Evolutionary conservation across 2,329 filamentous ascomycete genomes (phyloP), one percentile per base, ranked within the genome.

Genomic region (Trichoderma hamatum): DNA sequence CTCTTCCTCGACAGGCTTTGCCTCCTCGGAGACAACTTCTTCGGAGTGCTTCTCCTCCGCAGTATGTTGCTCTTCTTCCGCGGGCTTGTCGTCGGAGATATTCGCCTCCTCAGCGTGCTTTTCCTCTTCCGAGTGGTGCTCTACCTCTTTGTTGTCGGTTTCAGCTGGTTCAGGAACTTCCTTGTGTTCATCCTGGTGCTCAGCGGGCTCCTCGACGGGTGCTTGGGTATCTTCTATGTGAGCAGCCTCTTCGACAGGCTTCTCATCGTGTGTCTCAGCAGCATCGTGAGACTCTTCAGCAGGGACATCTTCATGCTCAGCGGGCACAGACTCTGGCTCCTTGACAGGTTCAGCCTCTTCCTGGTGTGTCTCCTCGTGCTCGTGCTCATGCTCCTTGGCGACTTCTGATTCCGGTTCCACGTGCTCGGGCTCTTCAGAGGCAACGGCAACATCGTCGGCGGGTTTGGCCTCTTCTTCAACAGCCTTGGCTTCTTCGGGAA

Each of bases 261-360:
- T 65, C 39, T 56, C 70, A 58, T 36, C 46, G 5, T 71, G 61
- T 58, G 72, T 64, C 56, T 59, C 61, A n/a, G 59, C 55, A 5
- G 70, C 11, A 34, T 70, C 26, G 69, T 59, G 30, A 59, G 55
- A 32, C 19, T 66, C 55, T 30, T 61, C 68, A 30, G 59, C 32
- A 72, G 71, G 26, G 72, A 74, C 28, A 32, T 56, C n/a, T 16
- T 65, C 52, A 24, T 67, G 64, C 19, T 14, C 64, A 51, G 54
- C 54, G 24, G 54, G 30, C 14, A 21, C 54, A 7, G 39, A 56
- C 70, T 68, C 66, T 46, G 65, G 30, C 55, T 60, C 55, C 46
- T 68, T 34, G 2, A 14, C 65, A 34, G 55, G n/a, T 24, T 60
- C 65, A 28, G 16, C 16, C 16, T 67, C 64, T 14, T 59, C 34